Evolutionary conservation across 2,329 filamentous ascomycete genomes (phyloP).

Genomic region (Pseudofabraea citricarpa): DNA sequence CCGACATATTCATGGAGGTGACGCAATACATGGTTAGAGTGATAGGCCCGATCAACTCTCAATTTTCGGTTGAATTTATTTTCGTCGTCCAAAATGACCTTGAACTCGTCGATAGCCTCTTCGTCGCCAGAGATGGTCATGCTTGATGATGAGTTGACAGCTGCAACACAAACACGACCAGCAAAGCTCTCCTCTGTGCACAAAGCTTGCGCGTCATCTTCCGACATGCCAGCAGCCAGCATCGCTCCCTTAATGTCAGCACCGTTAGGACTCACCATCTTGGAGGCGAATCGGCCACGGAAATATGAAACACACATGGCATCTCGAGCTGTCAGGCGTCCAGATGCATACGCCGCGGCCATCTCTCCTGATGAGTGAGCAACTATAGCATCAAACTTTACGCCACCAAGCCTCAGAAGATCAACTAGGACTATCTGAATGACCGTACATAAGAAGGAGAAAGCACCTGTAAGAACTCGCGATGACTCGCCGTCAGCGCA

Average conservation of each 20-base stretch:
- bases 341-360: neutral
- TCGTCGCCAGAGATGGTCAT: neutral
- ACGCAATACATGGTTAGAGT: constrained; percentile 14
- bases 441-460: neutral
- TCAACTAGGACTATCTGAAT: neutral
- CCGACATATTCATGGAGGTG: no score
- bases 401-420: neutral
- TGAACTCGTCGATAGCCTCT: neutral
- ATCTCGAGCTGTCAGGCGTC: neutral
- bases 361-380: neutral
- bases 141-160: neutral
- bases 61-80: neutral
- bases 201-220: neutral
- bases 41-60: neutral
- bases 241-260: neutral
- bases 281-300: neutral
- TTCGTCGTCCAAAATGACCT: neutral
- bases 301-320: neutral
- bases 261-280: neutral
- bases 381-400: neutral
- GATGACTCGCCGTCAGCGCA: neutral
- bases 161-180: neutral
- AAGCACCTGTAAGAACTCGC: neutral
- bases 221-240: neutral
- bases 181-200: neutral